Base-by-base conservation (phyloP, 805 yeast species). In the Pichia nanzhaoensis region DNA sequence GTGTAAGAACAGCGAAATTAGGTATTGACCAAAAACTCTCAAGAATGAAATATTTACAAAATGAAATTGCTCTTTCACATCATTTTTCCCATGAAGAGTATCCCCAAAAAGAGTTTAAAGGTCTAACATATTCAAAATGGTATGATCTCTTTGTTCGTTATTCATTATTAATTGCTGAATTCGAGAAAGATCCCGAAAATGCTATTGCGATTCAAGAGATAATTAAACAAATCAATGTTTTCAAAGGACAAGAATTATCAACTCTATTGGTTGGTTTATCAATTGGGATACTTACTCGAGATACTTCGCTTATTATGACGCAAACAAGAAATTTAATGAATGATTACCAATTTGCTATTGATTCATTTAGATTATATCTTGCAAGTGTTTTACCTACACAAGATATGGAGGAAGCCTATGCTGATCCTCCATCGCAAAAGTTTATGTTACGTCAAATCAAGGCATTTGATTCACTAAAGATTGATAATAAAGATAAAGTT, bases 401-500 rank as follows among this genome's bases (percentile, higher is more conserved):
- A 13, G 41, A 39, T 27, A 57, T 50, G 45, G 50, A 51, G 30
- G 51, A 46, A n/a, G 52, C 53, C 3, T 77, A 84, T 48, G 81
- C 86, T 41, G 81, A 84, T 39, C 80, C 87, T 31, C 85, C 87
- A 50, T 91, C 87, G 57, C 98, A 91, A 56, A 93, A 93, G 61
- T 91, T 80, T 59, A 81, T 91, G 51, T 66, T 93, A 49, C 78
- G 99, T 53, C 97, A 90, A 55, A 70, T 91, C 51, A 93, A 91
- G 59, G 95, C 96, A 0, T 80, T 77, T 59, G 99, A 93, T 60
- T 77, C 93, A 2, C 56, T 83, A 14, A 72, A 78, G 27, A 69
- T 67, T 9, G 64, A 70, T 9, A 36, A 27, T 2, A 39, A 39
- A 6, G 45, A 40, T 16, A 42, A 47, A 5, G 74, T 72, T 36